Conservation (phyloP, 345 rosid genomes). For the Eucalyptus cloeziana region DNA sequence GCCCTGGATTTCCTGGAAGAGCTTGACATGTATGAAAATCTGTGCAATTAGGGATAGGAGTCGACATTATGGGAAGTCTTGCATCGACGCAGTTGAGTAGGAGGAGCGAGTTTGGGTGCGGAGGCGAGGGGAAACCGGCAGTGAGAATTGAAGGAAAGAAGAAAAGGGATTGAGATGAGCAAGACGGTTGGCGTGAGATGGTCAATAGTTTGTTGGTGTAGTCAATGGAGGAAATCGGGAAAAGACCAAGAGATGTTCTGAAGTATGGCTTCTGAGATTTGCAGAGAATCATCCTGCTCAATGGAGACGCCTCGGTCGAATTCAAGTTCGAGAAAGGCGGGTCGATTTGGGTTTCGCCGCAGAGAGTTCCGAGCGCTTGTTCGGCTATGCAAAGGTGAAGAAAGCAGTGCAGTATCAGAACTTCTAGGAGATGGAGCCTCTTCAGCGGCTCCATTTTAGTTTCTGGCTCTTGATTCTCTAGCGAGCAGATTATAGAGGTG, state of each 20-base stretch:
- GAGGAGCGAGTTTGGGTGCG: slow-evolving; percentile 12
- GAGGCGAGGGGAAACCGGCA: slow-evolving; percentile 16
- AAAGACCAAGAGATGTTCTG: slow-evolving; percentile 35
- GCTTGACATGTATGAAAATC: neutral
- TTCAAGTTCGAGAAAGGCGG: neutral
- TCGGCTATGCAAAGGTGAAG: neutral
- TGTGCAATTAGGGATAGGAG: neutral
- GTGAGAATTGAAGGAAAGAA: slow-evolving; percentile 24
- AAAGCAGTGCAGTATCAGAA: slow-evolving; percentile 2
- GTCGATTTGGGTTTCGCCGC: neutral
- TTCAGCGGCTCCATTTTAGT: slow-evolving; percentile 13
- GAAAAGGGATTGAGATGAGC: slow-evolving; percentile 10
- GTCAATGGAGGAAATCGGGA: slow-evolving; percentile 32
- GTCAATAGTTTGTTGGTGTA: slow-evolving; percentile 20
- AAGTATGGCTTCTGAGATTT: slow-evolving; percentile 34
- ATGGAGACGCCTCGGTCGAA: slow-evolving; percentile 1
- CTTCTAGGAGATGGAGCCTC: slow-evolving; percentile 2
- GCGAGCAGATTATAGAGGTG: neutral
- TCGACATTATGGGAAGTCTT: neutral
- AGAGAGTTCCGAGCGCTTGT: neutral
- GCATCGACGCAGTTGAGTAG: slow-evolving; percentile 22
- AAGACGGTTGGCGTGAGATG: slow-evolving; percentile 15
- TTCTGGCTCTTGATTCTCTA: neutral
- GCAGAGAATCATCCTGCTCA: slow-evolving; percentile 24
- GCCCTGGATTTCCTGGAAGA: neutral